Base-by-base conservation (phyloP, 1,284 basidiomycete genomes). In the Abortiporus biennis region DNA sequence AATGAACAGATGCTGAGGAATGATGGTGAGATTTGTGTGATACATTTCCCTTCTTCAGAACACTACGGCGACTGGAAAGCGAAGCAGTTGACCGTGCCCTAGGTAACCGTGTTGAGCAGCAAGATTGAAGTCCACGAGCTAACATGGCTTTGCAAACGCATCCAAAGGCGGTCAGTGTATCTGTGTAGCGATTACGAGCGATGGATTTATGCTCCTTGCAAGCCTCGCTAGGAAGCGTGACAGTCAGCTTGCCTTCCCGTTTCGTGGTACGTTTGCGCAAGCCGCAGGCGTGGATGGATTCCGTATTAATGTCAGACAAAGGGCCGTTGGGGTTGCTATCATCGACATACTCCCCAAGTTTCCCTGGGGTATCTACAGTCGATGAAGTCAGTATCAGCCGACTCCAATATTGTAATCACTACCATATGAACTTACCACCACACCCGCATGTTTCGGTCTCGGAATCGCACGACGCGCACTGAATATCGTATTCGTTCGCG, bases 91-190 rank as follows among this genome's bases (percentile, higher is more conserved):
- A 29, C 32, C 21, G 21, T 37, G 47, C 17, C 41, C 47, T 20
- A 22, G 42, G 41, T 21, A 31, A 6, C 31, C 40, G 44, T 31
- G 47, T 24, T 23, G 51, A 9, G 46, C 59, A 61, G 45, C 57
- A 61, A 8, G 57, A 56, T 38, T 54, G 52, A 19, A 56, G 42
- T 16, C 57, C 57, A 30, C 54, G 54, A 1, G 54, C 56, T 16
- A 59, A 51, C 41, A 59, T 43, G 2, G 58, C 58, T 46, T 46
- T 55, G 49, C 58, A 59, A 22, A 59, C 44, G 40, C 59, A 61
- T 2, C 59, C 59, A 36, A 59, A 61, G 23, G 56, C 54, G 3
- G 57, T 42, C 6, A 61, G 49, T 2, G 57, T 58, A 34, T 57
- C 55, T 34, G 51, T 52, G 38, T 59, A 53, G 35, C 59, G 55